Evolutionary conservation across 306 rosid species (phyloP).

Genomic region (Luffa acutangula): DNA sequence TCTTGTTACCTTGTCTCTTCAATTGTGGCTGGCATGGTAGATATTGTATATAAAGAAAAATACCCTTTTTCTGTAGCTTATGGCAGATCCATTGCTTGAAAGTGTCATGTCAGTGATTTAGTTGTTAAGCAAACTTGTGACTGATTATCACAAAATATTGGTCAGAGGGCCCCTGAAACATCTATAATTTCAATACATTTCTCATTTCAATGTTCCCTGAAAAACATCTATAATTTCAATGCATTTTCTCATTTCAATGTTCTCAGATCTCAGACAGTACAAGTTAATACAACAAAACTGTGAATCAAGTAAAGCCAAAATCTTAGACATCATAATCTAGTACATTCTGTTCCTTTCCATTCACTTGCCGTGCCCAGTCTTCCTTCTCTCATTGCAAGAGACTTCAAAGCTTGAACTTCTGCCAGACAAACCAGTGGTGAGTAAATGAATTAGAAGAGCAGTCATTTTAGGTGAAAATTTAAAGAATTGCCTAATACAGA

Average conservation of each 20-base stretch:
- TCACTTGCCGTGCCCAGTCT: conserved; percentile 16
- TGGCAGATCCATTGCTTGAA: not conserved
- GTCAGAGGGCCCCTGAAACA: not conserved
- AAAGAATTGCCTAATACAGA: not conserved
- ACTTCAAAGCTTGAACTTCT: conserved; percentile 76
- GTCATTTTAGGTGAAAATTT: not conserved
- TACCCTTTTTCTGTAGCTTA: not conserved
- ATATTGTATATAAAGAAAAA: not conserved
- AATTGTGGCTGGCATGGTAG: not conserved
- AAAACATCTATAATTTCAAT: not conserved
- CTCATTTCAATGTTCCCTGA: too few species aligned
- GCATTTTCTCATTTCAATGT: not conserved
- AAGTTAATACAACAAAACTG: not conserved
- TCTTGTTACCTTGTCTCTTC: conserved; percentile 10
- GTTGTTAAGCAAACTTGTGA: not conserved
- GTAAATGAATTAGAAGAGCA: not conserved
- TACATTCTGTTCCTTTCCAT: conserved; percentile 8
- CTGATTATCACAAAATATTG: not conserved
- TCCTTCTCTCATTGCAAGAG: conserved; percentile 50
- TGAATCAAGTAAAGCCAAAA: not conserved
- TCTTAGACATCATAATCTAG: too few species aligned
- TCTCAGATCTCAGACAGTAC: not conserved
- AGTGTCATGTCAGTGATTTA: not conserved
- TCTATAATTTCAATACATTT: too few species aligned
- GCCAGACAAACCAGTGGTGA: not conserved